Base-by-base conservation (phyloP, 306 rosid species). In the Cicer pinnatifidum region DNA sequence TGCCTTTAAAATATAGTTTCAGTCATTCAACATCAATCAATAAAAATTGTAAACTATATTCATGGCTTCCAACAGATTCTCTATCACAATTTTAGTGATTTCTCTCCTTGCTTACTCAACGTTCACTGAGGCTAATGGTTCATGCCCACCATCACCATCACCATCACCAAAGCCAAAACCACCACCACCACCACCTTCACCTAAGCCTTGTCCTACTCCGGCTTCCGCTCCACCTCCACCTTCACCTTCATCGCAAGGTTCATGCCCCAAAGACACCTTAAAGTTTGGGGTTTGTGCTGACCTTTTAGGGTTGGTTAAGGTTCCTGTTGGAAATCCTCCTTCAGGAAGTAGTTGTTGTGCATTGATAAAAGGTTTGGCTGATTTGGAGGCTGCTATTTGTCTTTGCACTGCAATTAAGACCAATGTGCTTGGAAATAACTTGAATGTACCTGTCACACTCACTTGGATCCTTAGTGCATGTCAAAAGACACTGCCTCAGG, bases 361-460 rank as follows among this genome's bases (percentile, higher is more conserved):
- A 35, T 59, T 89, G 85, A 78, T 94, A 1, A 20, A 46, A 0
- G 98, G 92, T 19, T 76, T 94, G 83, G 76, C 83, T 1, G 89
- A 91, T 67, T 71, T 83, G 41, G 97, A 94, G 16, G 95, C 80
- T 6, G 96, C 98, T 0, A 63, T 87, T 20, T 94, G 97, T 71
- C 86, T 94, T 0, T 94, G 98, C 83, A 91, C 91, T 6, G 96
- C 88, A 9, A 76, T 91, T 56, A 91, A 94, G 81, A 88, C 82
- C 67, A 94, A 87, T 77, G 92, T 87, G 75, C 84, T 89, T 11
- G 98, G 98, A 1, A 47, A 86, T 23, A 81, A 91, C 85, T 67
- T 94, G 82, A 52, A 88, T 9, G 80, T 89, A 9, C 98, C 97
- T 0, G 1, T 94, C 50, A 9, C 89, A 0, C 81, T 94, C 60